phyloP scores from a whole-genome alignment of 176 grass and related monocot species.

The Bolboschoenus planiculmis region DNA sequence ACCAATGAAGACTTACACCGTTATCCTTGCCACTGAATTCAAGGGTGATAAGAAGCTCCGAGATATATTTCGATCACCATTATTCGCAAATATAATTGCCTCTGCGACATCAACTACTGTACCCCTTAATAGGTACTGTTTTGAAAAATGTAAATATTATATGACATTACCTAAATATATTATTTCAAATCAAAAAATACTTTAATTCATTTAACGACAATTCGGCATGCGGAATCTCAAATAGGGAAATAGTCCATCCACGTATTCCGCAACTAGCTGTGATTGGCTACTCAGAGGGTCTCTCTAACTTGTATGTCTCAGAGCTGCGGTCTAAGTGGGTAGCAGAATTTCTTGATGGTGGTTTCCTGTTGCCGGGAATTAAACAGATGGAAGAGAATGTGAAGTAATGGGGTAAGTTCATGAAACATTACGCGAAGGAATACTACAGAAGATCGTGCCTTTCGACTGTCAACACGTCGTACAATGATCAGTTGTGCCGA shows the following conservation, averaged over 20 bases:
- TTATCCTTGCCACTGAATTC: slow-evolving; percentile 48
- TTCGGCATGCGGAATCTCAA: background rate
- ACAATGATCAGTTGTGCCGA: slow-evolving; percentile 37
- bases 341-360: slow-evolving; percentile 29
- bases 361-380: slow-evolving; percentile 26
- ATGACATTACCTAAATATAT: background rate
- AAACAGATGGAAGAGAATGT: slow-evolving; percentile 36
- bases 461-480: slow-evolving; percentile 27
- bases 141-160: background rate
- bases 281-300: slow-evolving; percentile 32
- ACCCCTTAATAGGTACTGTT: slow-evolving; percentile 18
- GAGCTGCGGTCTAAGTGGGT: slow-evolving; percentile 45
- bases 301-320: slow-evolving; percentile 28
- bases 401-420: slow-evolving; percentile 36
- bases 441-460: slow-evolving; percentile 30
- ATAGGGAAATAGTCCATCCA: slow-evolving; percentile 43
- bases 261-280: slow-evolving; percentile 39
- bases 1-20: slow-evolving; percentile 15
- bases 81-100: slow-evolving; percentile 16
- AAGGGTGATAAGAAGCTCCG: slow-evolving; percentile 41
- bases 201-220: background rate
- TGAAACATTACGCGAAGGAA: slow-evolving; percentile 18
- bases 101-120: slow-evolving; percentile 18
- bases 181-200: background rate
- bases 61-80: slow-evolving; percentile 27